These are phyloP conservation scores for Zasmidium cellare DNA, from an alignment of 2,329 filamentous ascomycete genomes.

Conservation along the genomic window DNA sequence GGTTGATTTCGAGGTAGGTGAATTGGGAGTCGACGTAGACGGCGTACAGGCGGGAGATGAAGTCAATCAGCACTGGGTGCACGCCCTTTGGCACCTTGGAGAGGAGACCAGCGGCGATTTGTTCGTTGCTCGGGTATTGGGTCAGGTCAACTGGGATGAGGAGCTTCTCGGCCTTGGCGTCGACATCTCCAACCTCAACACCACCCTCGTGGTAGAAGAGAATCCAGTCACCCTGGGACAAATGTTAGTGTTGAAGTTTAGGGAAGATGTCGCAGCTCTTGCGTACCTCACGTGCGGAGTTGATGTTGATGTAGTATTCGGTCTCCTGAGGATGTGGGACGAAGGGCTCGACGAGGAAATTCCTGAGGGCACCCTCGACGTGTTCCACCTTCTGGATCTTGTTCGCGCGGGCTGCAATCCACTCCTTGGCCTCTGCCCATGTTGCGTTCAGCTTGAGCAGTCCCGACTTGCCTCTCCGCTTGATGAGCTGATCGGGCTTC, in stretches of 20 bases:
- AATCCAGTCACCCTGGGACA: constrained; percentile 89
- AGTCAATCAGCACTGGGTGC: constrained; percentile 98
- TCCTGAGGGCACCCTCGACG: constrained; percentile 81
- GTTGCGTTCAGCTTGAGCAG: constrained; percentile 95
- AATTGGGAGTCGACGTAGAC: constrained; percentile 99
- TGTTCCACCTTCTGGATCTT: constrained; percentile 94
- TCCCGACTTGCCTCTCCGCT: constrained; percentile 98
- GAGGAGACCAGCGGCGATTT: constrained; percentile 81
- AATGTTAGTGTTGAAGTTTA: constrained; percentile 31
- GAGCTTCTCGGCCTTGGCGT: constrained; percentile 98
- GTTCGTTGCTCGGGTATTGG: constrained; percentile 92
- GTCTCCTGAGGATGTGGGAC: constrained; percentile 93
- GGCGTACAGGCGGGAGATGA: constrained; percentile 96
- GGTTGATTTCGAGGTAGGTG: constrained; percentile 99
- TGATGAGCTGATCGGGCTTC: constrained; percentile 99
- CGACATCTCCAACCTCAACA: constrained; percentile 98
- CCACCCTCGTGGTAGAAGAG: constrained; percentile 99
- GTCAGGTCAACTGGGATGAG: constrained; percentile 93
- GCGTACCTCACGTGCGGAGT: constrained; percentile 98
- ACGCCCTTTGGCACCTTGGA: constrained; percentile 93
- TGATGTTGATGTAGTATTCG: constrained; percentile 99
- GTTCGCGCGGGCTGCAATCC: constrained; percentile 88
- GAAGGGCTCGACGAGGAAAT: constrained; percentile 98
- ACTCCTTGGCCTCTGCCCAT: constrained; percentile 90
- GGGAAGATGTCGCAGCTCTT: not conserved